Evolutionary conservation across 306 rosid species (phyloP).

Genomic region (Oxytropis ochrocephala): DNA sequence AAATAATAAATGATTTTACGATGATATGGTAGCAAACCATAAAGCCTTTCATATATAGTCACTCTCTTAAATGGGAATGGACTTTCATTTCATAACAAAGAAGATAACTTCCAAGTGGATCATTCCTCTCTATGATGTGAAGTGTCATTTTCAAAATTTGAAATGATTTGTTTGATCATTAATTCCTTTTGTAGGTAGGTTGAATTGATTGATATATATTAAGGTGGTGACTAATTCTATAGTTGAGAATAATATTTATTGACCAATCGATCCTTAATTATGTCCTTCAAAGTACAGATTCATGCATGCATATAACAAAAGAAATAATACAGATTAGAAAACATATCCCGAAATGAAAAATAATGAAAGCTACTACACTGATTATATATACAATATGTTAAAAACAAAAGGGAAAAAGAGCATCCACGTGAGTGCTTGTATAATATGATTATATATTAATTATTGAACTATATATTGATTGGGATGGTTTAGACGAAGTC

Average conservation of each 20-base stretch:
- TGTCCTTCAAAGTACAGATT: constrained; percentile 25
- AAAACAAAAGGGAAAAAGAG: not conserved
- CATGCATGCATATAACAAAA: constrained; percentile 4
- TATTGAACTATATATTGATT: constrained; percentile 24
- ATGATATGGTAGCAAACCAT: constrained; percentile 16
- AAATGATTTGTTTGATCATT: constrained; percentile 22
- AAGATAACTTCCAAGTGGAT: constrained; percentile 14
- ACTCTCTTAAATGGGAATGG: not conserved
- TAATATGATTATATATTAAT: constrained; percentile 16
- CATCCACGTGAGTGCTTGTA: not conserved
- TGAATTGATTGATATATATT: not conserved
- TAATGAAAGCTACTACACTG: not conserved
- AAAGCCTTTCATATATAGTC: constrained; percentile 34
- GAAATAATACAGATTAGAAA: constrained; percentile 14
- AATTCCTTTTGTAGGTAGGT: not conserved
- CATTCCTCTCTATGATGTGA: constrained; percentile 26
- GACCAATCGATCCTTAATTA: too few relatives aligned
- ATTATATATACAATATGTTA: not conserved
- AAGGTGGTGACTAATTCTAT: too few relatives aligned
- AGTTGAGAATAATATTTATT: too few relatives aligned
- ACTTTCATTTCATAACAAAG: not conserved
- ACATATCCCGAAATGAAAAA: constrained; percentile 15
- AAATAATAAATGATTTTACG: constrained; percentile 21
- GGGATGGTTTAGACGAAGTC: constrained; percentile 15
- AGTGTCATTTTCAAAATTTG: constrained; percentile 30